Base-by-base conservation (phyloP, 169 alveolate genomes). In the Cryptosporidium canis region DNA sequence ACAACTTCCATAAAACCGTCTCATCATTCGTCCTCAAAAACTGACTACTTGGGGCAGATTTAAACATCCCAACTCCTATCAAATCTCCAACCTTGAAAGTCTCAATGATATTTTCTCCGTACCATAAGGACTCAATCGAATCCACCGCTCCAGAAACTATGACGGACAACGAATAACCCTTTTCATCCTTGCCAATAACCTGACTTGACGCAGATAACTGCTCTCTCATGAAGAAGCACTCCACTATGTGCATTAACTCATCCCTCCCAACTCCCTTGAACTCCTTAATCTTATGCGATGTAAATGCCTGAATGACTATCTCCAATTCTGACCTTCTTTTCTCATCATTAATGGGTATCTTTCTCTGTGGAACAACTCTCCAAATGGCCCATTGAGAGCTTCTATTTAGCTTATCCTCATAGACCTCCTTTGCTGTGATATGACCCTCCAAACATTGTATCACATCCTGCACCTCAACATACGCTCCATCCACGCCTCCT, bases 401-500 rank as follows among this genome's bases (percentile, higher is more conserved):
- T 31, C 84, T 70, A 51, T 48, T n/a, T 11, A 33, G 18, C 27
- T 70, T 67, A 37, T 70, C 84, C 14, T 70, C 61, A 27, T 70
- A 51, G 0, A 70, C 84, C 11, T 70, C 84, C 29, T 70, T 55
- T 33, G 84, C 33, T 35, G 84, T 70, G 3, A 70, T 70, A 33
- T 70, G 84, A 45, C 84, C 84, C 9, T 70, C 41, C 35, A 70
- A 27, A 51, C 84, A 70, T 51, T 70, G 84, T 29, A 70, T 70
- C 41, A 48, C 84, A 70, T 70, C 84, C 29, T 70, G 84, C 31
- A 70, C 84, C 29, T 70, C 84, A 48, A 70, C 84, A n/a, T 33
- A 29, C 18, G 44, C 84, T 11, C 67, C 47, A 6, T 55, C 67
- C 35, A 51, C 9, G 53, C 53, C 45, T 8, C 83, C 84, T 16